Conservation (phyloP, 306 rosid species). For the Prunus dulcis region DNA sequence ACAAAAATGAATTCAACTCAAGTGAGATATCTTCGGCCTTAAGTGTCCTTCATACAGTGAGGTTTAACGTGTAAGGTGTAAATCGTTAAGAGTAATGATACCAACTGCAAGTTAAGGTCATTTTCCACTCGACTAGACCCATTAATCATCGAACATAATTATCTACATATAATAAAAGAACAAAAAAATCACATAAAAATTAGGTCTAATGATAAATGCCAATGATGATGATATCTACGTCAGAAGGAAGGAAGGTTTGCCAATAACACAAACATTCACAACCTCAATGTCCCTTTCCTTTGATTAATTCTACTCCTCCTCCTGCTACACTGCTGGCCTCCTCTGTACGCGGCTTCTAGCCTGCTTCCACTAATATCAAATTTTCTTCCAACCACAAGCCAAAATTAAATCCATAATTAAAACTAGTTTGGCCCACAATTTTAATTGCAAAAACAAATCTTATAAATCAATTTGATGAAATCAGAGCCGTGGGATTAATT, state of each 20-base stretch:
- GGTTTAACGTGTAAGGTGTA: too few relatives aligned
- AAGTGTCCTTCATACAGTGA: too few relatives aligned
- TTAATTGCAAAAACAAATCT: neutral
- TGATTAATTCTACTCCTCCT: neutral
- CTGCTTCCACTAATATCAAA: neutral
- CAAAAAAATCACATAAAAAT: too few relatives aligned
- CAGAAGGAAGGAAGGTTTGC: neutral
- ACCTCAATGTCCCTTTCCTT: neutral
- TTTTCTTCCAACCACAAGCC: neutral
- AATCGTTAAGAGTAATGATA: too few relatives aligned
- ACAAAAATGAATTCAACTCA: too few relatives aligned
- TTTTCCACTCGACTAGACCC: too few relatives aligned
- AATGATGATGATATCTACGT: neutral
- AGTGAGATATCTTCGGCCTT: too few relatives aligned
- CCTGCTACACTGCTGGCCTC: neutral
- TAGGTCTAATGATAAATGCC: neutral
- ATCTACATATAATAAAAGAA: too few relatives aligned
- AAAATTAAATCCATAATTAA: neutral
- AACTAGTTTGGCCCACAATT: neutral
- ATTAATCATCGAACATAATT: too few relatives aligned
- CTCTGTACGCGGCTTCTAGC: neutral
- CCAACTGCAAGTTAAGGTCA: fast-evolving
- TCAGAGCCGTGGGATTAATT: neutral
- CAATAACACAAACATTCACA: neutral
- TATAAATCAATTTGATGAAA: too few relatives aligned